These are phyloP conservation scores for Trametes villosa DNA, from an alignment of 768 basidiomycete genomes.

Conservation along the genomic window DNA sequence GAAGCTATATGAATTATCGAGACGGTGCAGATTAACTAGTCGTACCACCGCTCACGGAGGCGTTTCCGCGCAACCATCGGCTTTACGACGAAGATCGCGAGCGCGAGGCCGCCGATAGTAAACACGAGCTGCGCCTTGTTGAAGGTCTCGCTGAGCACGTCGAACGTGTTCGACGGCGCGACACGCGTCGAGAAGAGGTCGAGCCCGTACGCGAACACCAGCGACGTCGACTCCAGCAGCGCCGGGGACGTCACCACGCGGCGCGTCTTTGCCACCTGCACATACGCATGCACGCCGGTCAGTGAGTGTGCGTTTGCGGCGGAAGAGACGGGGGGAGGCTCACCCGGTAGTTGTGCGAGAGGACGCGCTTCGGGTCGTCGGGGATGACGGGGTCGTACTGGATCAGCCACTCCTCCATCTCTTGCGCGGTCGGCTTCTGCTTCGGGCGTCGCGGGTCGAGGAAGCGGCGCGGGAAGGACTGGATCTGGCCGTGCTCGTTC, in stretches of 20 bases:
- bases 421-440: constrained; percentile 73
- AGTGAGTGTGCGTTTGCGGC: not conserved
- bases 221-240: constrained; percentile 88
- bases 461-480: constrained; percentile 70
- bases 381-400: constrained; percentile 83
- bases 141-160: constrained; percentile 88
- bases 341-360: constrained; percentile 63
- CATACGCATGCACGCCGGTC: too few species aligned
- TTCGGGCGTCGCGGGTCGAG: constrained; percentile 85
- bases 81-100: constrained; percentile 79
- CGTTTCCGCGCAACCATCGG: constrained; percentile 79
- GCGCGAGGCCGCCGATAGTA: constrained; percentile 70
- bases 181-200: constrained; percentile 90
- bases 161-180: constrained; percentile 88
- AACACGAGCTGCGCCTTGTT: constrained; percentile 91
- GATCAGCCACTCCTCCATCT: constrained; percentile 84
- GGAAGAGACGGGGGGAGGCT: constrained; percentile 13
- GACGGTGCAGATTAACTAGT: too few species aligned
- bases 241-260: constrained; percentile 80
- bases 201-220: constrained; percentile 84
- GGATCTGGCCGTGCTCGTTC: constrained; percentile 72
- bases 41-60: constrained; percentile 79
- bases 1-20: too few species aligned
- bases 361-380: constrained; percentile 61
- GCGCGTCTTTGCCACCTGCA: constrained; percentile 68